These are phyloP conservation scores for Aspergillus persii DNA, from an alignment of 2,329 filamentous ascomycete genomes.

Conservation along the genomic window DNA sequence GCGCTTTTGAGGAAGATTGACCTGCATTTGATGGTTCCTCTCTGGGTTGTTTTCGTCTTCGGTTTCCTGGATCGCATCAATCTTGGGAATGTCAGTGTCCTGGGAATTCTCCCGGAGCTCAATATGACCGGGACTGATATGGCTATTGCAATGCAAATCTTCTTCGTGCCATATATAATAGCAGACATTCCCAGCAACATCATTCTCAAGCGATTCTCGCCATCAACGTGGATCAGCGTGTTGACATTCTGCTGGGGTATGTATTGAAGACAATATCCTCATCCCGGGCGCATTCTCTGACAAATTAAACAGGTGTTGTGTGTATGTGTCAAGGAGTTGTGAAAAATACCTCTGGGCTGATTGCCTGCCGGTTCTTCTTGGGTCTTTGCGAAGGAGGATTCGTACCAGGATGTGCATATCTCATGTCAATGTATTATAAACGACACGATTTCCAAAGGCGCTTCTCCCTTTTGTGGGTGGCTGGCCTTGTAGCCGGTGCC, in stretches of 20 bases:
- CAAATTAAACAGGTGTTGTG: conserved; percentile 18
- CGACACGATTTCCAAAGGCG: conserved; percentile 39
- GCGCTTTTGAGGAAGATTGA: conserved; percentile 22
- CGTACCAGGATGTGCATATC: conserved; percentile 34
- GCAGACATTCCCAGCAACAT: conserved; percentile 30
- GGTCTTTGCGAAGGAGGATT: conserved; percentile 37
- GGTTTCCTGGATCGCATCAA: conserved; percentile 24
- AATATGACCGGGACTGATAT: conserved; percentile 27
- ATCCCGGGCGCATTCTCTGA: neutral
- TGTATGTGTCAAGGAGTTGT: conserved; percentile 33
- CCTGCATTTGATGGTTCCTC: conserved; percentile 20
- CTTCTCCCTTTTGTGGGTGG: conserved; percentile 34
- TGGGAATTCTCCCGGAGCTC: conserved; percentile 21
- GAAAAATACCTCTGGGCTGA: conserved; percentile 26
- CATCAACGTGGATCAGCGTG: conserved; percentile 23
- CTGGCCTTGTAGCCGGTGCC: conserved; percentile 31
- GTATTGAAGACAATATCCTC: neutral
- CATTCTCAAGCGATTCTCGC: conserved; percentile 22
- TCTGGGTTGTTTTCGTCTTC: conserved; percentile 22
- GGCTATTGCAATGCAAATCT: conserved; percentile 37
- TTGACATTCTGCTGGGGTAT: conserved; percentile 24
- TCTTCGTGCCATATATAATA: conserved; percentile 30
- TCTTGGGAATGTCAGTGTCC: conserved; percentile 21
- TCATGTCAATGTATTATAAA: conserved; percentile 36
- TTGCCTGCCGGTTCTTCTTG: conserved; percentile 31